Evolutionary conservation across 805 yeast species (phyloP), one percentile per base, ranked within the genome.

Genomic region (Pichia nakasei): DNA sequence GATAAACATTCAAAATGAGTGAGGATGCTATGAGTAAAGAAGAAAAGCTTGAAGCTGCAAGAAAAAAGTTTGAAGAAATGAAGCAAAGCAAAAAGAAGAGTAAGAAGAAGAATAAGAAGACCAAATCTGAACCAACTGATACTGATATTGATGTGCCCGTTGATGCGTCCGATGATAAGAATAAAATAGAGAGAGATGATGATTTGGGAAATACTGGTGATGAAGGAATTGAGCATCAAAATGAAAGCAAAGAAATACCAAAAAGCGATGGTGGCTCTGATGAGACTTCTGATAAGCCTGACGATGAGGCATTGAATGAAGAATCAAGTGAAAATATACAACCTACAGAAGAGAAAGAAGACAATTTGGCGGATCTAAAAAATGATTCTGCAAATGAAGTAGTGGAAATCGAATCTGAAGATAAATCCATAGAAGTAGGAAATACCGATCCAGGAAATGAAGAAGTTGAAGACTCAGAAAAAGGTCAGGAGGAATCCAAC

Each of bases 11-110:
- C 3, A 32, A 9, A 13, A 49, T 49, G 52, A 38, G 46, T 20
- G 59, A 52, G n/a, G 59, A 53, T 21, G 62, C 60, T 41, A 37
- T 61, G 21, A 44, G 57, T 6, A 61, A 63, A 43, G 66, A 63
- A 31, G 63, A 63, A 43, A 55, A 63, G 45, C 50, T 63, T 12
- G 67, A 61, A 37, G 54, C 57, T 17, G 68, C 68, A 8, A 59
- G 65, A 55, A 61, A 60, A 52, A 63, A 61, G 50, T 58, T 59
- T 39, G 66, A 60, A 41, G 64, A 57, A 29, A 44, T 60, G 39
- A 60, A 60, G 49, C 60, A 59, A 46, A 58, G 59, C 47, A 60
- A 54, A 27, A 58, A 52, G 45, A 60, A 54, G 48, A 50, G 47
- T 35, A 49, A 52, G 43, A 48, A 51, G 40, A 52, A 53, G 44